Evolutionary conservation across 768 basidiomycete genomes (phyloP), one percentile per base, ranked within the genome.

Genomic region (Lactarius pseudohatsudake): DNA sequence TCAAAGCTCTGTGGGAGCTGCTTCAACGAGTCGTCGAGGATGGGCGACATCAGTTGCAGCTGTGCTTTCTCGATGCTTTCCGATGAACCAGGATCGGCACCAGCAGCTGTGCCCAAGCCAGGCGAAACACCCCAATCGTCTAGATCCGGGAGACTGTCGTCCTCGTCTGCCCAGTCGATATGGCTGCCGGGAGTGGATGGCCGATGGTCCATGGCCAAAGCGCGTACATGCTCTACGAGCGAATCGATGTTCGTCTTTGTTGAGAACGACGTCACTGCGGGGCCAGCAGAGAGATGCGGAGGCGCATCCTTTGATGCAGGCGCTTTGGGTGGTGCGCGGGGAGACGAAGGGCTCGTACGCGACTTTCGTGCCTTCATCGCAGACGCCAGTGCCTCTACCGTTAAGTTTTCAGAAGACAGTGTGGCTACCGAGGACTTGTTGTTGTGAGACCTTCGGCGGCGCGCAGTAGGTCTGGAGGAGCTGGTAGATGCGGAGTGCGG

Each of bases 81-180:
- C 16, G 57, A 55, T 11, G 64, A n/a, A 28, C 50, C 16, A 1
- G 68, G 47, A 53, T 59, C 50, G 38, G 64, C 34, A 6, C 57
- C 38, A 36, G 64, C 65, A 5, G 72, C 36, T 26, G 69, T 65
- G 54, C 53, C 67, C 62, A 77, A 75, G 22, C 75, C 76, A 20
- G 86, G 80, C 22, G 81, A 81, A 55, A 92, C 84, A 22, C 88
- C 91, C 92, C 92, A 94, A 73, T 94, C 92, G 73, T 94, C 85
- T 32, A 94, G 80, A 76, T 92, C 90, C 6, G 92, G 92, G 2
- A 94, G 79, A 68, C 84, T 86, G 67, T 85, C 84, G 69, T 94
- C 91, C 64, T 94, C 92, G 70, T 93, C 89, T 50, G 92, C 92
- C 92, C 92, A 94, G 76, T 94, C 91, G 65, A 93, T 89, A 69